Conservation (phyloP, 345 rosid species). For the Barbarea vulgaris region DNA sequence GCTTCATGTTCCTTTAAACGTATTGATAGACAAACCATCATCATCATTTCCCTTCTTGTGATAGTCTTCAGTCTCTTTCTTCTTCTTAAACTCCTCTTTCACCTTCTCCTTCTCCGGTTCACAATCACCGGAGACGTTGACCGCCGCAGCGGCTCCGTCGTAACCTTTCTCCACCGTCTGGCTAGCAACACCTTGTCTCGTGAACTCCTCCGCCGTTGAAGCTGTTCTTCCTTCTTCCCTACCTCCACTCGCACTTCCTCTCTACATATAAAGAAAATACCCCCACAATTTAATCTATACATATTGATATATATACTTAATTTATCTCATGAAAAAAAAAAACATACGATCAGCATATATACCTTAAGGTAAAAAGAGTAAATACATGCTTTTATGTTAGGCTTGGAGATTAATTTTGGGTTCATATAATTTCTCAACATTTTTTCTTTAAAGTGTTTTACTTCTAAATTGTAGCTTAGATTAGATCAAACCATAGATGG, state of each 20-base stretch:
- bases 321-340: background rate
- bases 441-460: background rate
- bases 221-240: constrained; percentile 50
- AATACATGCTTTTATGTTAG: constrained; percentile 16
- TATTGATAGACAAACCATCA: constrained; percentile 39
- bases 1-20: constrained; percentile 28
- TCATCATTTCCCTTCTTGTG: constrained; percentile 18
- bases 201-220: constrained; percentile 54
- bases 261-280: background rate
- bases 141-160: constrained; percentile 40
- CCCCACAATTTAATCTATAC: background rate
- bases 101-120: constrained; percentile 17
- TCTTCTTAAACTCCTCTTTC: constrained; percentile 29
- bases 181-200: constrained; percentile 39
- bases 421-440: constrained; percentile 24
- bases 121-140: constrained; percentile 24
- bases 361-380: constrained; percentile 28
- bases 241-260: constrained; percentile 35
- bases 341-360: background rate
- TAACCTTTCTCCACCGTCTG: constrained; percentile 42
- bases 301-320: background rate
- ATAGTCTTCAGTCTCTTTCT: constrained; percentile 18
- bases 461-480: background rate
- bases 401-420: constrained; percentile 3
- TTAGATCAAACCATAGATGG: background rate